Conservation (phyloP, 805 yeast species). For the Kodamaea kaohsiungensis region DNA sequence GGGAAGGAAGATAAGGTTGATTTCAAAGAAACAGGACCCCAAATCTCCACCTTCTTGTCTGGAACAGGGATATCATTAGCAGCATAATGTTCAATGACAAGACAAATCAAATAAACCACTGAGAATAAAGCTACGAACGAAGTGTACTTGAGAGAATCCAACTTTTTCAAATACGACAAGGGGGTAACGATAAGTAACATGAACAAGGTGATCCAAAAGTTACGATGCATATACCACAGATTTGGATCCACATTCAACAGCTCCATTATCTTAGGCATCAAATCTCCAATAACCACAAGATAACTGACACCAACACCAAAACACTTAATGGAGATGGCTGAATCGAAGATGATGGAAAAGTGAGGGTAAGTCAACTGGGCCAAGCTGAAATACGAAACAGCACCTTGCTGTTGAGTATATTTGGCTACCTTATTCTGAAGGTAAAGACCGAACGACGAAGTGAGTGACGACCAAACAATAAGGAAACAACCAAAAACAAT, state of each 20-base stretch:
- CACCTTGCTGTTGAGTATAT: conserved; percentile 42
- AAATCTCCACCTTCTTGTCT: conserved; percentile 21
- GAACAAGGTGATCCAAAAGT: conserved; percentile 55
- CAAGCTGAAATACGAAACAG: conserved; percentile 46
- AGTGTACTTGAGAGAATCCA: conserved; percentile 71
- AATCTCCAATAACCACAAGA: conserved; percentile 72
- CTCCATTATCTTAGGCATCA: conserved; percentile 62
- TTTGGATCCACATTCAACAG: conserved; percentile 28
- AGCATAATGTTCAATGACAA: conserved; percentile 54
- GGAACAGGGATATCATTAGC: conserved; percentile 22
- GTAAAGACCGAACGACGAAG: conserved; percentile 69
- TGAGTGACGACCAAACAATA: conserved; percentile 59
- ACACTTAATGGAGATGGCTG: conserved; percentile 74
- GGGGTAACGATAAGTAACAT: conserved; percentile 61
- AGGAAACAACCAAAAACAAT: conserved; percentile 56
- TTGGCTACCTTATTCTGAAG: conserved; percentile 63
- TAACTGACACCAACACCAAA: conserved; percentile 77
- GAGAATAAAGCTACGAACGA: conserved; percentile 70
- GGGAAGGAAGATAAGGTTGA: conserved; percentile 62
- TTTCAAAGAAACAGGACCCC: conserved; percentile 43
- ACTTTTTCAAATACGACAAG: conserved; percentile 55
- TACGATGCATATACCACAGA: conserved; percentile 32
- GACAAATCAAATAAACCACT: conserved; percentile 58
- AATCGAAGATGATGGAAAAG: conserved; percentile 68
- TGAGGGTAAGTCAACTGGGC: conserved; percentile 66